Conservation (phyloP, 2,329 filamentous ascomycete species). For the Juglanconis sp. region DNA sequence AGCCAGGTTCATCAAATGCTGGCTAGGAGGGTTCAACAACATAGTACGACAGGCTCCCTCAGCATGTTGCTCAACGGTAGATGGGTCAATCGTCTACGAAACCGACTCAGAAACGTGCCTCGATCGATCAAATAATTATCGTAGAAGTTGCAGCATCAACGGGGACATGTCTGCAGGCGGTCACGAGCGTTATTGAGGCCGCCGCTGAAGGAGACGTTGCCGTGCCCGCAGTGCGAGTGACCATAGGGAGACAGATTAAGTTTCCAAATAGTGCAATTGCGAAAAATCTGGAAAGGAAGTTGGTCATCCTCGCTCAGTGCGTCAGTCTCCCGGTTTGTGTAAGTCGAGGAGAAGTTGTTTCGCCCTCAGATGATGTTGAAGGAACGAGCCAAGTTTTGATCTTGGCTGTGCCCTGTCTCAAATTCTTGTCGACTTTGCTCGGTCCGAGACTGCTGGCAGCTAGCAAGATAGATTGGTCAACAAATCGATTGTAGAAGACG, state of each 20-base stretch:
- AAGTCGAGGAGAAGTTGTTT: neutral
- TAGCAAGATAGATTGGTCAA: neutral
- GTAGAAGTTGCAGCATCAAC: neutral
- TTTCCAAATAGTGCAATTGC: conserved; percentile 15
- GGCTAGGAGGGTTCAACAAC: too few species aligned
- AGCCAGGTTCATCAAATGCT: too few species aligned
- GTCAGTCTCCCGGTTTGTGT: neutral
- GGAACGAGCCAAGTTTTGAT: neutral
- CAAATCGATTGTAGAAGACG: neutral
- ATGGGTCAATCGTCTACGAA: too few species aligned
- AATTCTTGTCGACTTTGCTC: neutral
- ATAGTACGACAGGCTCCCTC: too few species aligned
- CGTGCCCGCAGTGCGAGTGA: conserved; percentile 8
- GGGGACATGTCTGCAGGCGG: conserved; percentile 14
- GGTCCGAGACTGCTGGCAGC: neutral
- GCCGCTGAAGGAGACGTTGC: conserved; percentile 7
- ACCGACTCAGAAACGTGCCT: too few species aligned
- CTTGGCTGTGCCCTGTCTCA: neutral
- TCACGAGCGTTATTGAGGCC: conserved; percentile 14
- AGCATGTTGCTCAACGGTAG: too few species aligned
- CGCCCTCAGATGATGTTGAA: neutral
- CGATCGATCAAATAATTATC: too few species aligned
- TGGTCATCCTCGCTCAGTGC: neutral
- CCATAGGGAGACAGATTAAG: conserved; percentile 7
- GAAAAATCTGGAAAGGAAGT: neutral